Evolutionary conservation across 306 rosid genomes (phyloP), one percentile per base, ranked within the genome.

Genomic region (Citrullus amarus): DNA sequence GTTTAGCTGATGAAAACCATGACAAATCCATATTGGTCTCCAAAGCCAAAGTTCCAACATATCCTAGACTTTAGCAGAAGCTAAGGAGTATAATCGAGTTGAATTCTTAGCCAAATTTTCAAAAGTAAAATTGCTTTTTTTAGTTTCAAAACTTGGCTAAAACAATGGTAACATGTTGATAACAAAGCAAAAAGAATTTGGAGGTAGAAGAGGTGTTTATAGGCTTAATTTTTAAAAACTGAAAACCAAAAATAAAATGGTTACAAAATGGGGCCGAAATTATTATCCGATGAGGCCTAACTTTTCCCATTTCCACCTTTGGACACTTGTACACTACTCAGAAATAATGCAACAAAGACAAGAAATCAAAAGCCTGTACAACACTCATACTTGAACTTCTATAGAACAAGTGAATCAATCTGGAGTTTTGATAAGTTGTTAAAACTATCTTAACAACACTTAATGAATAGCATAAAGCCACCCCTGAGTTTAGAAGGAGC

Each of bases 331-430:
- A 25, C 28, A 25, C 28, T 25, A 25, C 28, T 25, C 28, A 25
- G 28, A 25, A 25, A 25, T 72, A 13, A 48, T 7, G 14, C 18
- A 50, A 10, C 46, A 39, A 39, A 10, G 50, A 67, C 25, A 8
- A 46, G 77, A 72, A 72, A 72, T 72, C 60, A 70, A 46, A 66
- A 70, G 55, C 6, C 77, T 48, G 55, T 44, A 22, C 20, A 71
- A 25, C 38, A 46, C 7, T 44, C n/a, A 70, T 46, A 15, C 10
- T 20, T 44, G 55, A 43, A 44, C 11, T 70, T 2, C 53, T 46
- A 3, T 6, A 70, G 18, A 10, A 44, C 9, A 70, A 22, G 76
- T 46, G n/a, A 12, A 69, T 6, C 76, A 6, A 28, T 28, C 39
- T 25, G 2, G 25, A 44, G 32, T 71, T 70, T 22, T 14, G 12